Evolutionary conservation across 768 basidiomycete genomes (phyloP), one percentile per base, ranked within the genome.

Genomic region (Boletus rex-veris): DNA sequence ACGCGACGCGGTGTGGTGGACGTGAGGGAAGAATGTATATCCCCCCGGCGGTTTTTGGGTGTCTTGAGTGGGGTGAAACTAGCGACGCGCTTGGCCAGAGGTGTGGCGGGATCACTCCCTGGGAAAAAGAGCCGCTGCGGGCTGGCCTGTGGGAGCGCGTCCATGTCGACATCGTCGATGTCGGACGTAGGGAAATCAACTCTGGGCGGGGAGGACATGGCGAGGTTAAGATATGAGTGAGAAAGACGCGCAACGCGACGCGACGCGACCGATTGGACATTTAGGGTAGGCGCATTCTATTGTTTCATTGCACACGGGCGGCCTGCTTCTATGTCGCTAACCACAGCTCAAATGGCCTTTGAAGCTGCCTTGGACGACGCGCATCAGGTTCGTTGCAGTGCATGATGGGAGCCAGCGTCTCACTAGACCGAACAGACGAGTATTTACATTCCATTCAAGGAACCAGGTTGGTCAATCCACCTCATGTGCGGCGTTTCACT

Each of bases 151-250:
- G 58, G 54, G 14, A 59, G 71, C 31, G 68, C 75, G 28, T 71
- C 75, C 81, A 83, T 83, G n/a, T 81, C 73, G 30, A 80, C 72
- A 65, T 82, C 80, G 48, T 85, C 72, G 57, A 71, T 60, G 44
- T 74, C 85, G 6, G 83, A 85, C 1, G 82, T 76, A 4, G 84
- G 84, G 63, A 85, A 85, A 59, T 86, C 82, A 37, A 85, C 68
- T 33, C 78, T 74, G 18, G 83, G 83, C 24, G 83, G 84, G 39
- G 83, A 86, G 8, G 84, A 85, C 84, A 86, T 86, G 1, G 9
- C 24, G 11, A 24, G 1, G 24, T 24, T 6, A 24, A 6, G 24
- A 19, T 9, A n/a, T 38, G 37, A 38, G 37, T 9, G 41, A 50
- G 58, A 54, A 65, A 59, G 58, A 57, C 39, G 47, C 50, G 55